Percentiles rank a stretch among this genome's conserved stretches.
phyloP scores from a whole-genome alignment of 1,284 basidiomycete genomes.

The Apiotrichum brassicae region DNA sequence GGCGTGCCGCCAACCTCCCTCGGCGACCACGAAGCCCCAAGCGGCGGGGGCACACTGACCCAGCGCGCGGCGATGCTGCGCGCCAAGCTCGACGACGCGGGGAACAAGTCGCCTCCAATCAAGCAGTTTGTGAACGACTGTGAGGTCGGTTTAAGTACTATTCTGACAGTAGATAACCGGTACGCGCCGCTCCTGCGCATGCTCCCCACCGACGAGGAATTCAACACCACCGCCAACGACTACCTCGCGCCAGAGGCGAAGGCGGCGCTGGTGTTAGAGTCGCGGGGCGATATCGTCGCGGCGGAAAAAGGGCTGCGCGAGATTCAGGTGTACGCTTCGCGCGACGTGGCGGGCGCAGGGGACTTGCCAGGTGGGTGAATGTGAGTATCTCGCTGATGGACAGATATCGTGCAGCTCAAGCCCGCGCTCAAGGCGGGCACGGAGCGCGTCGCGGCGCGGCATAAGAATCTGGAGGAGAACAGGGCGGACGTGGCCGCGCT shows the following conservation, averaged over 20 bases:
- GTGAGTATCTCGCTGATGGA: neutral
- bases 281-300: slow-evolving; percentile 29
- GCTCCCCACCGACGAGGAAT: neutral
- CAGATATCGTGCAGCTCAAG: slow-evolving; percentile 29
- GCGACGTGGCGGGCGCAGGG: slow-evolving; percentile 34
- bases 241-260: slow-evolving; percentile 27
- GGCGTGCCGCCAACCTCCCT: slow-evolving; percentile 20
- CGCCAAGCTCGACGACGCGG: slow-evolving; percentile 23
- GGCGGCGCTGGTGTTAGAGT: slow-evolving; percentile 33
- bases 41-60: slow-evolving; percentile 7
- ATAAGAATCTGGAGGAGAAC: slow-evolving; percentile 15
- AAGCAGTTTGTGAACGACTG: slow-evolving; percentile 33
- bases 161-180: slow-evolving; percentile 20
- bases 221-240: slow-evolving; percentile 6
- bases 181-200: slow-evolving; percentile 30
- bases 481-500: slow-evolving; percentile 24
- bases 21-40: neutral
- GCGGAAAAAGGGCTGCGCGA: slow-evolving; percentile 38
- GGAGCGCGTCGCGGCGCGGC: slow-evolving; percentile 7
- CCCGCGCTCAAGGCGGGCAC: slow-evolving; percentile 17
- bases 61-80: slow-evolving; percentile 20
- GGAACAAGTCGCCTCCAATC: slow-evolving; percentile 25
- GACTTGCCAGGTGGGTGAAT: slow-evolving; percentile 29
- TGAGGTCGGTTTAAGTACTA: slow-evolving; percentile 12
- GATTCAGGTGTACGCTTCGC: slow-evolving; percentile 27